Evolutionary conservation across 106 monocot species (phyloP).

Genomic region (Xerophyta viscosa): DNA sequence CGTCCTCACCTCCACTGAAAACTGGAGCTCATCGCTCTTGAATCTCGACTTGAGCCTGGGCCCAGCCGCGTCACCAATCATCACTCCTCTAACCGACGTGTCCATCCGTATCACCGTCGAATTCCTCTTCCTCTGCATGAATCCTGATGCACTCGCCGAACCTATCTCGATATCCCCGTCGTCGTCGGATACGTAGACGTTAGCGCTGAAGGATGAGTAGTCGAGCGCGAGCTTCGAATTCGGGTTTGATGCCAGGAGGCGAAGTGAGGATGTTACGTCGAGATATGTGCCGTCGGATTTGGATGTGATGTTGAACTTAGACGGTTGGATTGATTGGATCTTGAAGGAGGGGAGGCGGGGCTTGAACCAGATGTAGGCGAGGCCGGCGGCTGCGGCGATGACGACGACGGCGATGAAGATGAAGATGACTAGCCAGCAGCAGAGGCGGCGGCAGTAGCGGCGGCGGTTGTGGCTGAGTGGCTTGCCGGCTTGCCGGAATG

Average conservation of each 20-base stretch:
- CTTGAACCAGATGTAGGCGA: constrained; percentile 55
- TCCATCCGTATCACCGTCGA: constrained; percentile 23
- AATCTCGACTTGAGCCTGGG: constrained; percentile 25
- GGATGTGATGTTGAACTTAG: constrained; percentile 20
- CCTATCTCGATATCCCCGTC: constrained; percentile 47
- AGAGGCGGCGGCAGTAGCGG: constrained; percentile 17
- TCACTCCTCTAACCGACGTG: constrained; percentile 22
- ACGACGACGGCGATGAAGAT: constrained; percentile 21
- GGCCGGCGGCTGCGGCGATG: constrained; percentile 29
- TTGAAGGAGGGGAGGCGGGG: constrained; percentile 45
- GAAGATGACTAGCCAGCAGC: constrained; percentile 31
- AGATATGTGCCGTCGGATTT: constrained; percentile 38
- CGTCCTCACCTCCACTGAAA: constrained; percentile 34
- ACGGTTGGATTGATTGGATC: constrained; percentile 22
- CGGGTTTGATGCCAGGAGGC: constrained; percentile 36
- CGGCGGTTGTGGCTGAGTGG: constrained; percentile 3
- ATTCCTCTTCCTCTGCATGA: constrained; percentile 30
- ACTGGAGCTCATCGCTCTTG: constrained; percentile 19
- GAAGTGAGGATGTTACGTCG: constrained; percentile 10
- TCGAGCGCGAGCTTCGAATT: constrained; percentile 45
- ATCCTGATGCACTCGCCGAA: constrained; percentile 15
- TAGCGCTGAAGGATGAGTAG: constrained; percentile 25
- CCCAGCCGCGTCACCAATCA: constrained; percentile 47
- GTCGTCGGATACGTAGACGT: constrained; percentile 27
- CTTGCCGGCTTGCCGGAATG: constrained; percentile 30